These are phyloP conservation scores for Acanthamoeba sp. DNA, from an alignment of 208 protist species.

Conservation along the genomic window DNA sequence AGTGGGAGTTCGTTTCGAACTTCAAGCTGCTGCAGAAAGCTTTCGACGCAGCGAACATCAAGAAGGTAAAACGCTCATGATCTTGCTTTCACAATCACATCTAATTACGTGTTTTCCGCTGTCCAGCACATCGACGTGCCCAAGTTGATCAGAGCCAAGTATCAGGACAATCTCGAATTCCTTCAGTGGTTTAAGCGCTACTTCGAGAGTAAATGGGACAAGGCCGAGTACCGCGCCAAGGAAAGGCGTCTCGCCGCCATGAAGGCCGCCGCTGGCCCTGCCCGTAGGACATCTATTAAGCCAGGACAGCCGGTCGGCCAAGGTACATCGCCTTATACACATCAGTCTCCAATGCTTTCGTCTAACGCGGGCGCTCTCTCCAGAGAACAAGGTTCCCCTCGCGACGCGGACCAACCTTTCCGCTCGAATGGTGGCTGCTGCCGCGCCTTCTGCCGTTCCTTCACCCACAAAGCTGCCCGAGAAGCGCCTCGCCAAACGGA, in stretches of 20 bases:
- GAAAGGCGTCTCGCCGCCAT: neutral
- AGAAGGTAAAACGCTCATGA: conserved; percentile 88
- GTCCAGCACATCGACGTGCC: conserved; percentile 89
- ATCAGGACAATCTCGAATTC: conserved; percentile 97
- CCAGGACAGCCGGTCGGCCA: neutral
- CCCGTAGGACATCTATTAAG: neutral
- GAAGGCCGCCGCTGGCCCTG: neutral
- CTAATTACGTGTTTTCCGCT: neutral
- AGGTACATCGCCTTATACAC: neutral
- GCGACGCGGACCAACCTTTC: neutral
- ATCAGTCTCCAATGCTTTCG: too few relatives aligned
- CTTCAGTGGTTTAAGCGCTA: conserved; percentile 96
- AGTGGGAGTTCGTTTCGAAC: conserved; percentile 97
- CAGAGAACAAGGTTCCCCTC: conserved; percentile 2
- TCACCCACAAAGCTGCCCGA: neutral
- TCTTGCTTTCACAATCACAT: neutral
- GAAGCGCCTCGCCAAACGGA: neutral
- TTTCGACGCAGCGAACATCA: conserved; percentile 93
- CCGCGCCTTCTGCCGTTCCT: neutral
- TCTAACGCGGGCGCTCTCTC: neutral
- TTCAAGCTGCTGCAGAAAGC: conserved; percentile 96
- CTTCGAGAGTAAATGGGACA: conserved; percentile 79
- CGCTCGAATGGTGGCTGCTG: neutral
- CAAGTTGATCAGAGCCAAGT: conserved; percentile 95
- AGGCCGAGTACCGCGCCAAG: neutral